These are phyloP conservation scores for Sisymbrium irio DNA, from an alignment of 345 rosid species.

Conservation along the genomic window DNA sequence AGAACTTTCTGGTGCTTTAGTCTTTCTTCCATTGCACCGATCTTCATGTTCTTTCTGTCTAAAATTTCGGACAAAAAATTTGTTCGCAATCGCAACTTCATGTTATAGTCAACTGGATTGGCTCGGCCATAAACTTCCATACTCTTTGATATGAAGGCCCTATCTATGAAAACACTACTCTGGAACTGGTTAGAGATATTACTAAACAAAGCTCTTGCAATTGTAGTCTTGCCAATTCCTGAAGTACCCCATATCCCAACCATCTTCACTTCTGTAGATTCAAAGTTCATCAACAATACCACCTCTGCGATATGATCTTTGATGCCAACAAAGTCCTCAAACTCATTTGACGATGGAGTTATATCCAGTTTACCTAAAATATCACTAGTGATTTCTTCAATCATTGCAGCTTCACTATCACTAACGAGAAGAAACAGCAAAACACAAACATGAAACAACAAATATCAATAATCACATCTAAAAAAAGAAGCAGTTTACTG, in stretches of 20 bases:
- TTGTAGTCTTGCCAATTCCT: background rate
- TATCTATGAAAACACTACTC: background rate
- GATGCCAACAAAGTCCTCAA: background rate
- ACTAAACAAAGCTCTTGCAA: background rate
- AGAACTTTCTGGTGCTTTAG: constrained; percentile 3
- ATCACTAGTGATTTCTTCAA: background rate
- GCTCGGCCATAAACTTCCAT: background rate
- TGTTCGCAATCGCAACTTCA: background rate
- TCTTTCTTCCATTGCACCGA: background rate
- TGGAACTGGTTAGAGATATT: background rate
- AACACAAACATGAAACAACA: background rate
- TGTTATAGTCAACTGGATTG: constrained; percentile 2
- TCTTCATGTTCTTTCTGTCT: background rate
- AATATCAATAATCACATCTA: background rate
- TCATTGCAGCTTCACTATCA: background rate
- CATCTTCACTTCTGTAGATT: background rate
- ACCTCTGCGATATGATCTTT: background rate
- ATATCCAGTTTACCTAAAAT: background rate
- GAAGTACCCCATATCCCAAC: background rate
- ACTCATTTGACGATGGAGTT: background rate
- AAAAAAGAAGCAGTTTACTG: background rate
- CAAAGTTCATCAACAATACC: background rate
- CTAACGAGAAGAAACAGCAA: background rate
- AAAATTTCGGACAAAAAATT: background rate
- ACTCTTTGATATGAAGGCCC: background rate